These are phyloP conservation scores for Senna siamea DNA, from an alignment of 306 rosid genomes.

Conservation along the genomic window DNA sequence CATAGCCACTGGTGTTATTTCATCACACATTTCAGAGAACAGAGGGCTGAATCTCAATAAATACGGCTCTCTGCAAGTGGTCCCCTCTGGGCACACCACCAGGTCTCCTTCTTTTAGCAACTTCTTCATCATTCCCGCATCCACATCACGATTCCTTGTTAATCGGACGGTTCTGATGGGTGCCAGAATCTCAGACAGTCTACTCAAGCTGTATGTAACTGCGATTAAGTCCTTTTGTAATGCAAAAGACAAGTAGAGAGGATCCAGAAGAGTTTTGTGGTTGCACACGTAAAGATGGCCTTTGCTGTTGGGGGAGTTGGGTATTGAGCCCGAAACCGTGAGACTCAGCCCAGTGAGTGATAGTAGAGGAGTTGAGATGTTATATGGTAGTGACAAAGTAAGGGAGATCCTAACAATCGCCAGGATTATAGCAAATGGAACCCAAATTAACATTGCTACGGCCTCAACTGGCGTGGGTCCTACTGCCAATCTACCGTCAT, in stretches of 20 bases:
- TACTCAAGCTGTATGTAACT: constrained; percentile 73
- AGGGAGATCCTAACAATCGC: constrained; percentile 33
- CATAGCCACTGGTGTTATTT: constrained; percentile 59
- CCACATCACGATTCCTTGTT: constrained; percentile 56
- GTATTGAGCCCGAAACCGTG: constrained; percentile 2
- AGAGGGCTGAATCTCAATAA: constrained; percentile 76
- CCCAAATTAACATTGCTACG: constrained; percentile 55
- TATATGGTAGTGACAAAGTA: constrained; percentile 36
- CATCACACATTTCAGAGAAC: constrained; percentile 55
- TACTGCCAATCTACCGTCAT: constrained; percentile 71
- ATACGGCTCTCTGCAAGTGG: constrained; percentile 78
- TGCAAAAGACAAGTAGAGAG: constrained; percentile 52
- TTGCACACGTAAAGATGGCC: constrained; percentile 70
- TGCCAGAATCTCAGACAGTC: constrained; percentile 60
- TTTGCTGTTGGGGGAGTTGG: not conserved
- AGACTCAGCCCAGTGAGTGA: constrained; percentile 51
- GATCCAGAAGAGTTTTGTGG: constrained; percentile 71
- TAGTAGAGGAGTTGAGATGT: constrained; percentile 44
- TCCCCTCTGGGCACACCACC: constrained; percentile 79
- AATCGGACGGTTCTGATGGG: constrained; percentile 74
- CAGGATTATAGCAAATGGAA: constrained; percentile 50
- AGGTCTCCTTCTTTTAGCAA: constrained; percentile 54
- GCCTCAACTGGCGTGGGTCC: constrained; percentile 49
- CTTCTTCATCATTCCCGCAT: constrained; percentile 49
- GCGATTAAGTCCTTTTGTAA: constrained; percentile 47